Evolutionary conservation across 495 filamentous ascomycete genomes (phyloP), one percentile per base, ranked within the genome.

Genomic region (Staphylotrichum longicolle): DNA sequence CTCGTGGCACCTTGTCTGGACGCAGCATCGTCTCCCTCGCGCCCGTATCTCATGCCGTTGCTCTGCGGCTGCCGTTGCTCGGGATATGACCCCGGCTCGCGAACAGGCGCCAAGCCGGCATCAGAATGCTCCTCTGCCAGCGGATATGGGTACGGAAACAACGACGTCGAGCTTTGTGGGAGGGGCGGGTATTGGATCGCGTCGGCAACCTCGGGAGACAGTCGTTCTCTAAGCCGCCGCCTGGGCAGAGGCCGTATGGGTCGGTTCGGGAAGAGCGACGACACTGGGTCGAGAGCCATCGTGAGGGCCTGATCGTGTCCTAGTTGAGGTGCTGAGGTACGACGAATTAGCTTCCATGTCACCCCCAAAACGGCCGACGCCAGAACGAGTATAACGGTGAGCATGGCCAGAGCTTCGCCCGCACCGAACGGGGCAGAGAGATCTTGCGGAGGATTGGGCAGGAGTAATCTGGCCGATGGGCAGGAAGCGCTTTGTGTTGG

Each of bases 221-320:
- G 80, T 44, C 91, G 86, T 63, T 92, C 91, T 52, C 91, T 88
- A 20, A 98, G 80, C 58, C 88, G 86, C 62, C 91, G 86, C 76
- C 89, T 94, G 39, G 95, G 95, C 57, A 99, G 81, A 52, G 95
- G 95, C 45, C 92, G 90, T 70, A 99, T 98, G 59, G 92, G 88
- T 67, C 95, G 86, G 67, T 95, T 89, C 63, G 91, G 90, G 70
- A 90, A 94, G 65, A 89, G 74, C 39, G 86, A 80, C 53, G 91
- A 92, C 55, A 81, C 79, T 51, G 88, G 86, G 74, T 94, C 90
- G 67, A 88, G 81, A 72, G 87, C 85, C 82, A 85, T 83, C 15
- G 61, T 79, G 51, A 67, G 53, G 52, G 56, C 45, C 60, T 68
- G 54, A 35, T 66, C 50, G 61, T 50, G 48, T 66, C 30, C 64